A percentile compares a stretch with the other conserved stretches of the same genome.
Conservation (phyloP, 2,329 filamentous ascomycete genomes). For the Boeremia exigua region DNA sequence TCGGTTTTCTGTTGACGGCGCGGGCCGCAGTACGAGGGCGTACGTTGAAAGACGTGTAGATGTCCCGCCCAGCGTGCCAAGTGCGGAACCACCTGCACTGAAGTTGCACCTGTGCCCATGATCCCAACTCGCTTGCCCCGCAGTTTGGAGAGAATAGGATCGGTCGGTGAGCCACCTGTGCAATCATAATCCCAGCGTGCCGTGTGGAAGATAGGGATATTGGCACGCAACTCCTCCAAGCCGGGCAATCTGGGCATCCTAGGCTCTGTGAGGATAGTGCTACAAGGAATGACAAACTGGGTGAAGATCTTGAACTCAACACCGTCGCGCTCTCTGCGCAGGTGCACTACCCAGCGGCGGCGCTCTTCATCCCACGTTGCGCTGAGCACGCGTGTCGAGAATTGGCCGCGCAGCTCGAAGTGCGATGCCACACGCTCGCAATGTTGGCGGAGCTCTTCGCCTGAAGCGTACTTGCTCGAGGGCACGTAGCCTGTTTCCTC, state of each 20-base stretch:
- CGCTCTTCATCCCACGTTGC: constrained; percentile 25
- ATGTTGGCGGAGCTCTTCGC: constrained; percentile 56
- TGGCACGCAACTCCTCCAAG: constrained; percentile 34
- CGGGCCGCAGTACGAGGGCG: constrained; percentile 45
- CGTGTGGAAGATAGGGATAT: constrained; percentile 53
- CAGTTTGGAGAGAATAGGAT: constrained; percentile 1
- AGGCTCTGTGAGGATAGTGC: constrained; percentile 21
- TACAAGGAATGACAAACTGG: background rate
- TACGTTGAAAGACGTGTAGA: constrained; percentile 54
- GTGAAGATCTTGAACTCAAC: background rate
- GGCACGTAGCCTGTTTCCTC: constrained; percentile 67
- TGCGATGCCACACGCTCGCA: constrained; percentile 37
- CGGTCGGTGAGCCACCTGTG: background rate
- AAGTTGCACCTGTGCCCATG: constrained; percentile 54
- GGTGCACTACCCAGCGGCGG: constrained; percentile 19
- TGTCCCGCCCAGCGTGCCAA: constrained; percentile 47
- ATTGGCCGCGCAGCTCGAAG: constrained; percentile 49
- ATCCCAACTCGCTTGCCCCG: constrained; percentile 48
- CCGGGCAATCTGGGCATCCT: constrained; percentile 51
- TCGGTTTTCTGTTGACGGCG: constrained; percentile 51
- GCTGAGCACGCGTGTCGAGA: constrained; percentile 27
- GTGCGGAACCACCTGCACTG: constrained; percentile 50
- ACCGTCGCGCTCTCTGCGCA: constrained; percentile 16
- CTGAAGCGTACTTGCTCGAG: constrained; percentile 53
- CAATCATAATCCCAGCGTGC: constrained; percentile 53